Evolutionary conservation across 495 filamentous ascomycete species (phyloP), one percentile per base, ranked within the genome.

Genomic region (Lichenothelia convexa): DNA sequence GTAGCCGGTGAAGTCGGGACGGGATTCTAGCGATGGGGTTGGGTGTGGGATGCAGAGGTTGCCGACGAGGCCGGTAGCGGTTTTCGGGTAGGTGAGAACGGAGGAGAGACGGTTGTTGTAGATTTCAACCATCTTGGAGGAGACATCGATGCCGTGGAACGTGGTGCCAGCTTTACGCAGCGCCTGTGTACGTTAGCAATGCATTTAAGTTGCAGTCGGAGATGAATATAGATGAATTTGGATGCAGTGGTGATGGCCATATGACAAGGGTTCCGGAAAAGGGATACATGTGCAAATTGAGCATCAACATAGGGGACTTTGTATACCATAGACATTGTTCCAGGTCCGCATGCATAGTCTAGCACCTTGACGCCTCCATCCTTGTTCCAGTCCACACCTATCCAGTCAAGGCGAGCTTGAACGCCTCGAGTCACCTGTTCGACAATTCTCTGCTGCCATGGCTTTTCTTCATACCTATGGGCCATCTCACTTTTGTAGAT

Each of bases 331-430:
- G 70, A 71, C 42, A 80, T 60, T 42, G 62, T 38, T 3, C 79
- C 80, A 13, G 77, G 71, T 3, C 80, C 80, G 40, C 75, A 82
- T 31, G 80, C 80, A 54, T 83, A 86, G 43, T 86, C 80, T 7
- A 86, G 57, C 34, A 82, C 47, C 21, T 64, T 61, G 30, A 78
- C 57, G 30, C 39, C 22, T 18, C 42, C 26, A 31, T 38, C 55
- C 21, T 64, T 58, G 11, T 50, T 58, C 66, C 70, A 74, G 38
- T 64, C 61, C 15, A 71, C 63, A 16, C 69, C 73, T 36, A 80
- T 66, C 63, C 77, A 83, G 21, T 65, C 61, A 11, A 71, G 61
- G 18, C 64, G 62, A 5, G 51, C 47, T 18, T 57, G 61, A 34
- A 77, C 58, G 41, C 54, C 66, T 41, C 61, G 54, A 8, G 53